Evolutionary conservation across 371 early-diverging fungal genomes (phyloP).

Genomic region (Actinomortierella wolfii): DNA sequence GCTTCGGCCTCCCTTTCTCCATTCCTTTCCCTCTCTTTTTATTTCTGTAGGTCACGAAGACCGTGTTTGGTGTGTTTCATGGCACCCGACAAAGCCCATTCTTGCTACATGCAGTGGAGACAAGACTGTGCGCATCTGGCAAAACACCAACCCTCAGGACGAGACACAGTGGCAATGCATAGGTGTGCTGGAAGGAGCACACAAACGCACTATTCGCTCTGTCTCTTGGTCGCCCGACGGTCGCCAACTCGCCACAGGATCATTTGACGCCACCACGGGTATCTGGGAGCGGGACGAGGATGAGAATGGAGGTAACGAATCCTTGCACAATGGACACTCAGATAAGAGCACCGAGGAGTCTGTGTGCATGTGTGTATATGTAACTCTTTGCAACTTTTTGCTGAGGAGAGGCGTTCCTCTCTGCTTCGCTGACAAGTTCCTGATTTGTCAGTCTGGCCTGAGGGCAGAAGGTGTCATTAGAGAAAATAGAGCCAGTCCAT

Average conservation of each 20-base stretch:
- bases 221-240: conserved; percentile 86
- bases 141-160: conserved; percentile 49
- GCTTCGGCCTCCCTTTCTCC: no score
- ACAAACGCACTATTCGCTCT: conserved; percentile 90
- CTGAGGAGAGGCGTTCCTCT: no score
- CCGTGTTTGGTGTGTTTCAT: conserved; percentile 90
- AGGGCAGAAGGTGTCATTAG: no score
- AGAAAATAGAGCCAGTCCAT: background rate
- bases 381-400: no score
- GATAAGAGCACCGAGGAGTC: background rate
- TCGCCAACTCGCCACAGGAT: conserved; percentile 81
- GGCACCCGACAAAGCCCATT: conserved; percentile 79
- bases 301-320: conserved; percentile 45
- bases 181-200: conserved; percentile 82
- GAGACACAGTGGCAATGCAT: conserved; percentile 71
- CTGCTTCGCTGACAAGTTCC: no score
- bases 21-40: background rate
- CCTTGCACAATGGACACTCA: background rate
- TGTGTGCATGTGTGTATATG: background rate
- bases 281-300: conserved; percentile 81
- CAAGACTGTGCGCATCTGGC: conserved; percentile 87
- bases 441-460: no score
- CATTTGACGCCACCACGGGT: conserved; percentile 92
- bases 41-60: conserved; percentile 76
- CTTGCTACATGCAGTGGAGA: conserved; percentile 90